Conservation (phyloP, 176 grass and related monocot genomes). For the Ensete ventricosum region DNA sequence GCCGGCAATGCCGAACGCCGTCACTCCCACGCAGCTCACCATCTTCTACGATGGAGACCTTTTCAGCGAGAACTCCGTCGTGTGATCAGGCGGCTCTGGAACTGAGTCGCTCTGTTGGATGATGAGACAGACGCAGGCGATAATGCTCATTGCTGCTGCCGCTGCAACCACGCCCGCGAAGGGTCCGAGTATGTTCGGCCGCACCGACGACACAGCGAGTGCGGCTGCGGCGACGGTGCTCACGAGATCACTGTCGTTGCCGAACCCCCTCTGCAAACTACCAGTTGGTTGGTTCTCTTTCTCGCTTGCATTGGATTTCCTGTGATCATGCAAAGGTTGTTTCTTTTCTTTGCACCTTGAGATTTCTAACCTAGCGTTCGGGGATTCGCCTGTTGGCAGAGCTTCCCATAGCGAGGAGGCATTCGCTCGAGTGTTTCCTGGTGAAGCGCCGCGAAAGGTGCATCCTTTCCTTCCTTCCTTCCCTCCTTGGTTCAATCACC, state of each 20-base stretch:
- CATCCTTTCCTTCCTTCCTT: not conserved
- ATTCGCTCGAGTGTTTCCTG: not conserved
- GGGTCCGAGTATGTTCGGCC: not conserved
- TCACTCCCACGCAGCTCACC: not conserved
- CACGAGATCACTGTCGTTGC: not conserved
- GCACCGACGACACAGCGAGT: not conserved
- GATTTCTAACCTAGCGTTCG: not conserved
- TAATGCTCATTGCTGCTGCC: conserved; percentile 7
- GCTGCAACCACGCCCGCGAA: not conserved
- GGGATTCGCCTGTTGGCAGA: not conserved
- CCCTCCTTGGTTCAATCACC: not conserved
- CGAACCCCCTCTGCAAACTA: not conserved
- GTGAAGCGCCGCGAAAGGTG: not conserved
- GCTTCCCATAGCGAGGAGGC: not conserved
- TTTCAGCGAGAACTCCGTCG: too few relatives aligned
- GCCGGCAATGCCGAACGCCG: not conserved
- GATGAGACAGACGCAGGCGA: conserved; percentile 4
- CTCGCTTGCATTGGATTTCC: not conserved
- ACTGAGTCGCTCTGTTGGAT: not conserved
- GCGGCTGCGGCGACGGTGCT: not conserved
- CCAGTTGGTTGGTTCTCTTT: conserved; percentile 1
- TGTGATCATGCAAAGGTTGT: not conserved
- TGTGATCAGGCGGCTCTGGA: too few relatives aligned
- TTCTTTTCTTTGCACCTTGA: not conserved
- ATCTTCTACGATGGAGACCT: conserved; percentile 10